Evolutionary conservation across 176 grass and related monocot genomes (phyloP).

Genomic region (Olyra latifolia): DNA sequence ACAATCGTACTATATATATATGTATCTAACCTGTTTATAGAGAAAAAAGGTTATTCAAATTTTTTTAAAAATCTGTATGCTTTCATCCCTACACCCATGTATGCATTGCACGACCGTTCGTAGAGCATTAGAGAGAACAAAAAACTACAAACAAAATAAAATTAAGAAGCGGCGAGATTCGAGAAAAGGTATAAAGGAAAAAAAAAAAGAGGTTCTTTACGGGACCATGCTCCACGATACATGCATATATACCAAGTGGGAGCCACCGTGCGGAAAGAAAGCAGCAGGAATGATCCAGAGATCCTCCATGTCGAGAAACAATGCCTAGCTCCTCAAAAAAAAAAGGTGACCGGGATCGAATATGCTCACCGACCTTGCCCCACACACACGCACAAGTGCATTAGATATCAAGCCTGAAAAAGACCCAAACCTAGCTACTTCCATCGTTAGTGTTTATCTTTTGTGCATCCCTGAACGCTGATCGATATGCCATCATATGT

Average conservation of each 20-base stretch:
- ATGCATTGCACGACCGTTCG: neutral
- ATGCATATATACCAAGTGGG: neutral
- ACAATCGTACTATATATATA: too few relatives aligned
- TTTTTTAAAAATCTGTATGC: neutral
- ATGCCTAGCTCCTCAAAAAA: neutral
- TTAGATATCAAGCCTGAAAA: neutral
- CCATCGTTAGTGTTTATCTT: neutral
- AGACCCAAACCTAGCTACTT: neutral
- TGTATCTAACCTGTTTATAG: too few relatives aligned
- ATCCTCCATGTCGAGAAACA: neutral
- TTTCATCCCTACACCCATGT: neutral
- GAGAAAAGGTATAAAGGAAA: neutral
- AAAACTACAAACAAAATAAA: neutral
- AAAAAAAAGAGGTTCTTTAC: neutral
- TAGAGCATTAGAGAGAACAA: neutral
- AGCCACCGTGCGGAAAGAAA: neutral
- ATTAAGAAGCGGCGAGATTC: neutral
- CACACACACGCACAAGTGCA: neutral
- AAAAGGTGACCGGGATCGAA: neutral
- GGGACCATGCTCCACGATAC: neutral
- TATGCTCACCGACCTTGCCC: constrained; percentile 28
- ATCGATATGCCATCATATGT: too few relatives aligned
- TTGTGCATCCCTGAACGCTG: neutral
- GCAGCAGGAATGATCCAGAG: neutral
- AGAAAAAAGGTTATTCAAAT: too few relatives aligned